phyloP scores from a whole-genome alignment of 192 early-diverging fungal genomes.

The Coemansia sp. region DNA sequence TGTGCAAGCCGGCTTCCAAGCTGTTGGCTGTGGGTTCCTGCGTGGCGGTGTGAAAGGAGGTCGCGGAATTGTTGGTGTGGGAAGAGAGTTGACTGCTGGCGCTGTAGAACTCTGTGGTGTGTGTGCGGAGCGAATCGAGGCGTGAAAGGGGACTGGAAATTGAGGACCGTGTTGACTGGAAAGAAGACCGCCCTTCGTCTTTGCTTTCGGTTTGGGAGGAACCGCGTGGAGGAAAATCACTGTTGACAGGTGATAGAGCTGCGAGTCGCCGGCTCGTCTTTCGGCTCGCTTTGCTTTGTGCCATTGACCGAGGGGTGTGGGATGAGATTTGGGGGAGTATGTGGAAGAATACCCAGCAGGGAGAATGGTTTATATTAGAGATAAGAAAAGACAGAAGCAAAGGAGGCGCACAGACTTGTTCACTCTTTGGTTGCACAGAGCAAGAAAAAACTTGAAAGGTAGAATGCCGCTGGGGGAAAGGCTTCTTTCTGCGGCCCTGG shows the following conservation, averaged over 20 bases:
- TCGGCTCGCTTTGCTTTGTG: background rate
- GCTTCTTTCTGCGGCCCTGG: background rate
- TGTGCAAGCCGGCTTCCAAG: background rate
- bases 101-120: slow-evolving; percentile 35
- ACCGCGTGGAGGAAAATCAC: background rate
- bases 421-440: no score
- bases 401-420: no score
- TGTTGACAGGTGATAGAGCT: background rate
- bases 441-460: no score
- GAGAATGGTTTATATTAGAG: background rate
- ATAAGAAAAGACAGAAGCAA: background rate
- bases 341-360: background rate
- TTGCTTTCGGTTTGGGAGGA: background rate
- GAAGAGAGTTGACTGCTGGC: slow-evolving; percentile 22
- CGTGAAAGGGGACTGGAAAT: slow-evolving; percentile 22
- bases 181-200: slow-evolving; percentile 12
- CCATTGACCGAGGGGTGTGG: background rate
- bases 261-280: slow-evolving; percentile 7
- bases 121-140: slow-evolving; percentile 19
- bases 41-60: slow-evolving; percentile 39
- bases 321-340: background rate
- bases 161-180: slow-evolving; percentile 7
- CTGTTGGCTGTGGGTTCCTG: background rate
- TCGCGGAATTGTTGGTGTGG: background rate
- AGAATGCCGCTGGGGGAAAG: background rate